Evolutionary conservation across 73 alveolate species (phyloP).

Genomic region (Symbiodinium pilosum): DNA sequence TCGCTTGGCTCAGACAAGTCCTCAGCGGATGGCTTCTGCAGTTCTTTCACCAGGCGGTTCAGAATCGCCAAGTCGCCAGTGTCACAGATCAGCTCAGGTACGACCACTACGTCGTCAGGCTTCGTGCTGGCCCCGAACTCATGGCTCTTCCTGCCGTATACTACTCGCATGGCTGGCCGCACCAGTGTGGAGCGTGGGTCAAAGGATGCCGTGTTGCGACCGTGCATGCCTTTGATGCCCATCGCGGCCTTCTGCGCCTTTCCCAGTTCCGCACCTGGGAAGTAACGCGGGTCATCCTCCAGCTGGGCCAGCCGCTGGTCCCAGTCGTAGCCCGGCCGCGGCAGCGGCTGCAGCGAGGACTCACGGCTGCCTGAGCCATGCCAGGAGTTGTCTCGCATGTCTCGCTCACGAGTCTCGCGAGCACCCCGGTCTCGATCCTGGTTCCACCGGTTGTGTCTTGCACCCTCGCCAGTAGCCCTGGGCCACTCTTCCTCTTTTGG

Average conservation of each 20-base stretch:
- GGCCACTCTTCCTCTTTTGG: not conserved
- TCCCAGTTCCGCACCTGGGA: slow-evolving; percentile 85
- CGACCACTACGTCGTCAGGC: slow-evolving; percentile 81
- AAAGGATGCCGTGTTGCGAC: slow-evolving; percentile 94
- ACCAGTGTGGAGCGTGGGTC: slow-evolving; percentile 84
- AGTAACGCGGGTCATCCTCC: slow-evolving; percentile 78
- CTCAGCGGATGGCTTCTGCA: not conserved
- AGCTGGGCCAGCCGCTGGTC: slow-evolving; percentile 45
- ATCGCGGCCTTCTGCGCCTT: slow-evolving; percentile 87
- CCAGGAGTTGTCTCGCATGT: not conserved
- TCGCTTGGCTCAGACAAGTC: not conserved
- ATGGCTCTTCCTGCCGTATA: slow-evolving; percentile 71
- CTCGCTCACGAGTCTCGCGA: too few relatives aligned
- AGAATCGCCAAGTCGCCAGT: slow-evolving; percentile 19
- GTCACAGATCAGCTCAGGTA: slow-evolving; percentile 63
- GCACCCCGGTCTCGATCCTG: not conserved
- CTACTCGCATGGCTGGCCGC: slow-evolving; percentile 88
- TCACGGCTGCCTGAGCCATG: not conserved
- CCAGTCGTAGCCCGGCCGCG: slow-evolving; percentile 62
- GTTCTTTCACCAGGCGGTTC: slow-evolving; percentile 23
- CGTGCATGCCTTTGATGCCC: slow-evolving; percentile 76
- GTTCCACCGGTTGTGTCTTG: slow-evolving; percentile 11
- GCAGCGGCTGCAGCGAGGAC: slow-evolving; percentile 59
- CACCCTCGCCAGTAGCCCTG: too few relatives aligned
- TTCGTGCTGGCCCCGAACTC: slow-evolving; percentile 51